Base-by-base conservation (phyloP, 2,329 filamentous ascomycete species). In the Chaetomium sp. region DNA sequence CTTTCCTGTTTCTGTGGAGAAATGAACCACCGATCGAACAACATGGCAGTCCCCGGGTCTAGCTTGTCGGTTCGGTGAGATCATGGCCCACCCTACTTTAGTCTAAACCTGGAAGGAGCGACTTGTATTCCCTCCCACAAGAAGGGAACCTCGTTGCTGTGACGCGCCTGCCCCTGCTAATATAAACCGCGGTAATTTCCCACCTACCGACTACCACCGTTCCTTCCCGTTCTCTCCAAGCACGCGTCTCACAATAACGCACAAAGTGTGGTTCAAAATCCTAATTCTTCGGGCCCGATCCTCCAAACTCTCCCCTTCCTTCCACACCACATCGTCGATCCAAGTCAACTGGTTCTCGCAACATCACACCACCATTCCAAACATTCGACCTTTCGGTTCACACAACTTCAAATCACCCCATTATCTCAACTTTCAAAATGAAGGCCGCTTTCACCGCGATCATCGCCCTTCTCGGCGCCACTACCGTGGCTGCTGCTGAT, bases 391-490 rank as follows among this genome's bases (percentile, higher is more conserved):
- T 34, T 2, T 37, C 32, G 9, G 2, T 33, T 33, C n/a, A 7
- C 5, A 8, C 12, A 27, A 40, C 9, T 12, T n/a, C 11, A 42
- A 5, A 38, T 32, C n/a, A 52, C 10, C 12, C n/a, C 47, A 53
- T 27, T 27, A 27, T 27, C 19, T 27, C 52, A 11, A 43, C 37
- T 12, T 32, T 66, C 72, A 79, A 73, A 62, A 81, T 81, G 79
- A 81, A 80, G 76, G 70, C 71, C 54, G 32, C 41, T 46, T 12
- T 60, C 52, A 66, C 70, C 56, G 60, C 75, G 62, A 63, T 79
- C 62, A 44, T 68, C 52, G 58, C 65, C 61, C 64, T 76, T 59
- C 62, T 76, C 64, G 71, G 71, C 67, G 66, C 72, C 48, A 65
- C 72, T 42, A 72, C 65, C 58, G 68, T 68, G 14, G 76, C 73